Base-by-base conservation (phyloP, 768 basidiomycete genomes). In the Serpula lacrymans region DNA sequence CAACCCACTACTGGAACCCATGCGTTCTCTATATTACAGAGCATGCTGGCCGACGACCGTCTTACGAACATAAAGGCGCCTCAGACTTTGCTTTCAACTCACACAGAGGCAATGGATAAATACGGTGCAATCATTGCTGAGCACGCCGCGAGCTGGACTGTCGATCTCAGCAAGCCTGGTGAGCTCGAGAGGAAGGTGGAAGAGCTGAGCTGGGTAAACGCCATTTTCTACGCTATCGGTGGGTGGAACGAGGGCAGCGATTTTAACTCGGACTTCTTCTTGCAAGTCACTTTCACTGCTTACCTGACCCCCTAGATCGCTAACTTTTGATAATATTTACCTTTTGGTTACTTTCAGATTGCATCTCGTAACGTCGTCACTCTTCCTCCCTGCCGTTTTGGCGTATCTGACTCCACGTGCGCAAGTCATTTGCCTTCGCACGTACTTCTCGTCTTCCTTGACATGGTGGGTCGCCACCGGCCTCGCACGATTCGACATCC, bases 331-430 rank as follows among this genome's bases (percentile, higher is more conserved):
- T 27, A 2, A 12, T 21, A 39, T 35, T 34, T 25, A 14, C 8
- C 16, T 20, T 6, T 39, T 23, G 20, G n/a, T 26, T 29, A 20
- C 17, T 25, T 11, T 2, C 14, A 82, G 80, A 10, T 74, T 79
- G 69, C 83, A 84, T 50, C 63, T 82, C 4, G 72, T 82, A 20
- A 85, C 81, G 0, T 80, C 80, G 3, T 64, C 72, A 7, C 48
- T 80, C 13, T 80, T 82, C 62, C 48, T 81, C 22, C 67, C 74
- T 1, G 69, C 78, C 1, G 38, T 76, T 25, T 49, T 68, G 10
- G 62, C 63, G 4, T 48, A 60, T 38, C 55, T 73, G 29, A 56
- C 66, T 5, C 68, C 67, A 0, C 29, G 55, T 1, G 74, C 73
- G 1, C 68, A 72, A 43, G 59, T 57, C 3, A 49, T 70, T 3